Conservation (phyloP, 805 yeast genomes). For the Yarrowia osloensis region DNA sequence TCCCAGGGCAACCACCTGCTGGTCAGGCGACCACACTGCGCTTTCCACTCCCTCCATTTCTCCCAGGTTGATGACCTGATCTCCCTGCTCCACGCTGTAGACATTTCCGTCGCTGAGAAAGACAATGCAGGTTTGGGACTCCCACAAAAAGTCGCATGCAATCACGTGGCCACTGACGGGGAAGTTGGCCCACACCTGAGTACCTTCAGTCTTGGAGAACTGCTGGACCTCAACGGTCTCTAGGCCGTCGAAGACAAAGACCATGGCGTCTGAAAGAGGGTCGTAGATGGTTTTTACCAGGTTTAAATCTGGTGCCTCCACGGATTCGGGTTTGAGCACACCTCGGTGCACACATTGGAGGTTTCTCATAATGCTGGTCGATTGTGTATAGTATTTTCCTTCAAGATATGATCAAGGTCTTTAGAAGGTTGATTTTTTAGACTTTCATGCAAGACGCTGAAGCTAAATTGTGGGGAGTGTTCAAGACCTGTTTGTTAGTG, state of each 20-base stretch:
- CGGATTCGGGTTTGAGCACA: constrained; percentile 51
- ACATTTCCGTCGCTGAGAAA: constrained; percentile 79
- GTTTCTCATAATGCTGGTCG: constrained; percentile 35
- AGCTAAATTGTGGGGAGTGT: neutral
- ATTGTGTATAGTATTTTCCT: neutral
- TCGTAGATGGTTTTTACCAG: constrained; percentile 61
- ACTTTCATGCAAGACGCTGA: neutral
- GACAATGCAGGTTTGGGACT: constrained; percentile 63
- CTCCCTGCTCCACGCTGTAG: constrained; percentile 41
- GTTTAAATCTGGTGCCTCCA: constrained; percentile 65
- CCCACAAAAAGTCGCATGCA: constrained; percentile 69
- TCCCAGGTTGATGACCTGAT: constrained; percentile 57
- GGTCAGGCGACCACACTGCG: constrained; percentile 89
- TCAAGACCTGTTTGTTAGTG: neutral
- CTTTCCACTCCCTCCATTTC: constrained; percentile 64
- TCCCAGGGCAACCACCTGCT: constrained; percentile 73
- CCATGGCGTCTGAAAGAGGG: constrained; percentile 69
- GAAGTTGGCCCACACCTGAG: constrained; percentile 37
- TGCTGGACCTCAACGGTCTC: constrained; percentile 75
- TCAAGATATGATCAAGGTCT: neutral
- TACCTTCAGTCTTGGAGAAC: constrained; percentile 37
- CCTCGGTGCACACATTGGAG: constrained; percentile 37
- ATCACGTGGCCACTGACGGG: constrained; percentile 47
- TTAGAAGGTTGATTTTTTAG: constrained; percentile 21
- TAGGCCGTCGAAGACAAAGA: constrained; percentile 60